Conservation (phyloP, 768 basidiomycete genomes). For the Mycena crocata region DNA sequence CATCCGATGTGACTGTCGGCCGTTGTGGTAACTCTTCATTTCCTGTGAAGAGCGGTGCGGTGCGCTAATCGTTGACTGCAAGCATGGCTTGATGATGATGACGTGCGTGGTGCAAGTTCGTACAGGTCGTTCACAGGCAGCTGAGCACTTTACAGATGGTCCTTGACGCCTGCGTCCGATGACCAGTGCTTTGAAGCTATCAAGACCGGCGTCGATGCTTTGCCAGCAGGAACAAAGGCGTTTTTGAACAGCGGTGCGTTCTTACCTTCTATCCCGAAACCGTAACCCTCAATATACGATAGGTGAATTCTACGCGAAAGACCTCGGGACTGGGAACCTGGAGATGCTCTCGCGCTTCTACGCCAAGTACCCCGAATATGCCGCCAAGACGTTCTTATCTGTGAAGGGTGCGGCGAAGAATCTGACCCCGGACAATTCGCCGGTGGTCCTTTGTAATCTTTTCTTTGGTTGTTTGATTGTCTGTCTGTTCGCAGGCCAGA, state of each 20-base stretch:
- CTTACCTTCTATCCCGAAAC: no score
- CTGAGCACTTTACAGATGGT: constrained; percentile 29
- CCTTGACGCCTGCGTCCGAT: no score
- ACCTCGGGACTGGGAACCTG: constrained; percentile 52
- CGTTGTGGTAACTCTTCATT: constrained; percentile 44
- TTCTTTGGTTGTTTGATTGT: no score
- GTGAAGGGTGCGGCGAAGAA: constrained; percentile 24
- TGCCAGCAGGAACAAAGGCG: constrained; percentile 58
- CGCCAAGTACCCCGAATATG: constrained; percentile 22
- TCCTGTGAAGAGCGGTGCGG: no score
- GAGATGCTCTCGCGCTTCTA: constrained; percentile 24
- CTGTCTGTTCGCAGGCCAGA: not conserved
- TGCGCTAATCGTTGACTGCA: not conserved
- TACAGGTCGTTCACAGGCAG: not conserved
- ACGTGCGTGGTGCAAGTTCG: constrained; percentile 51
- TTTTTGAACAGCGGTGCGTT: constrained; percentile 61
- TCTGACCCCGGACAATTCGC: constrained; percentile 15
- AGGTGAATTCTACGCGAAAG: constrained; percentile 70
- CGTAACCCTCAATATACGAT: constrained; percentile 24
- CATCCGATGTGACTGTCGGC: constrained; percentile 49
- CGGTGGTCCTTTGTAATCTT: not conserved
- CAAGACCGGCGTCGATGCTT: constrained; percentile 57
- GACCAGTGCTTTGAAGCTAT: no score
- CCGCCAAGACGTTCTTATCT: constrained; percentile 24
- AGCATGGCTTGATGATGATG: constrained; percentile 67